phyloP scores from a whole-genome alignment of 768 basidiomycete genomes.

The Russula earlei region DNA sequence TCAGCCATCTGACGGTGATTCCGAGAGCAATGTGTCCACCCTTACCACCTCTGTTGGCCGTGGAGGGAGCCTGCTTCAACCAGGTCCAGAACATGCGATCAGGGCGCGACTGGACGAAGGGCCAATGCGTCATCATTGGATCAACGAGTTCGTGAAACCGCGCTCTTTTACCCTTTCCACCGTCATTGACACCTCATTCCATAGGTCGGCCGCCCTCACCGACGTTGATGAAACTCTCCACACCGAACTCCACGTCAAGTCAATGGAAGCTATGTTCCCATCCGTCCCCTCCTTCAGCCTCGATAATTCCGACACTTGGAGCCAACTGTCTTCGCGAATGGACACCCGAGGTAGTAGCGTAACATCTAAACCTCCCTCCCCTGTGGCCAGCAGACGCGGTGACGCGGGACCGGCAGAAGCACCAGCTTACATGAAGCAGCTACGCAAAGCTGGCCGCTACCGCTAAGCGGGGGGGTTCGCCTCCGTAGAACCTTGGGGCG shows the following conservation, averaged over 20 bases:
- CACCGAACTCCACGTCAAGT: constrained; percentile 4
- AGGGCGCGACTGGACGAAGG: constrained; percentile 1
- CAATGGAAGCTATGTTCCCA: neutral
- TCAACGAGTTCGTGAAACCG: constrained; percentile 32
- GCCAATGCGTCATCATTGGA: constrained; percentile 6
- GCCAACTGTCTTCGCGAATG: neutral
- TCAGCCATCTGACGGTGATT: neutral
- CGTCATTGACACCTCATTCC: neutral
- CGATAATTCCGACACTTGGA: neutral
- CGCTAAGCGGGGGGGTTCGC: neutral
- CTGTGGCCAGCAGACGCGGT: neutral
- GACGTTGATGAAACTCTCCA: constrained; percentile 21
- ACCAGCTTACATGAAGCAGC: neutral
- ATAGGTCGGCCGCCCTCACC: constrained; percentile 22
- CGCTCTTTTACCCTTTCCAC: neutral
- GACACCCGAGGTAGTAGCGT: neutral
- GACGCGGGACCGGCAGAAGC: too few relatives aligned
- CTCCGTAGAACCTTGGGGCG: neutral
- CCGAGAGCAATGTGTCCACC: neutral
- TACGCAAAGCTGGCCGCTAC: constrained; percentile 5
- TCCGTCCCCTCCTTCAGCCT: neutral
- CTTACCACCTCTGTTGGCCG: neutral
- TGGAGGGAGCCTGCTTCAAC: neutral
- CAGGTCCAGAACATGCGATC: constrained; percentile 1
- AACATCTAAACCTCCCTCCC: neutral